Conservation (phyloP, 192 early-diverging fungal species). For the Geosiphon pyriformis region DNA sequence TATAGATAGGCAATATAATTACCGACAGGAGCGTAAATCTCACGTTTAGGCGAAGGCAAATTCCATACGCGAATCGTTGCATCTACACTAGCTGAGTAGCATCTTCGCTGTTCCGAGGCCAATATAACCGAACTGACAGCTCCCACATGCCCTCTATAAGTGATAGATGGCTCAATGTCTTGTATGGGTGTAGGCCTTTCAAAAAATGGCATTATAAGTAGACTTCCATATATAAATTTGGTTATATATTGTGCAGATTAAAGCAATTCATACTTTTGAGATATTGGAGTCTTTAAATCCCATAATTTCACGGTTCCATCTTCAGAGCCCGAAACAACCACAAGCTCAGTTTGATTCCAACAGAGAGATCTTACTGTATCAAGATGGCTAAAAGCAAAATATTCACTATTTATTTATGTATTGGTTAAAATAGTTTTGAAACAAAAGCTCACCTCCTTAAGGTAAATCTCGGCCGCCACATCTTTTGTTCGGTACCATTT, state of each 20-base stretch:
- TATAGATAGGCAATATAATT: constrained; percentile 21
- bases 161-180: constrained; percentile 64
- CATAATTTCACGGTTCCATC: constrained; percentile 77
- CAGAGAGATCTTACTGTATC: constrained; percentile 59
- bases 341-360: constrained; percentile 52
- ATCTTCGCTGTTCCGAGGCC: constrained; percentile 48
- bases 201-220: neutral
- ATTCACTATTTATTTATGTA: neutral
- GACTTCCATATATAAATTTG: neutral
- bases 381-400: constrained; percentile 49
- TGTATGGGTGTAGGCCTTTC: constrained; percentile 1
- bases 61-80: constrained; percentile 64
- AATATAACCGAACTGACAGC: constrained; percentile 63
- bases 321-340: constrained; percentile 68
- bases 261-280: constrained; percentile 33
- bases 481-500: constrained; percentile 34
- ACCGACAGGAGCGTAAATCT: constrained; percentile 52
- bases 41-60: constrained; percentile 48
- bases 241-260: neutral
- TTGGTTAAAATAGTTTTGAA: neutral
- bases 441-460: constrained; percentile 45
- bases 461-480: constrained; percentile 58
- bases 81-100: constrained; percentile 71
- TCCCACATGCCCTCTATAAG: constrained; percentile 71
- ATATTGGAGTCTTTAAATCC: constrained; percentile 50